These are phyloP conservation scores for Macroventuria anomochaeta DNA, from an alignment of 2,329 filamentous ascomycete genomes.

Conservation along the genomic window DNA sequence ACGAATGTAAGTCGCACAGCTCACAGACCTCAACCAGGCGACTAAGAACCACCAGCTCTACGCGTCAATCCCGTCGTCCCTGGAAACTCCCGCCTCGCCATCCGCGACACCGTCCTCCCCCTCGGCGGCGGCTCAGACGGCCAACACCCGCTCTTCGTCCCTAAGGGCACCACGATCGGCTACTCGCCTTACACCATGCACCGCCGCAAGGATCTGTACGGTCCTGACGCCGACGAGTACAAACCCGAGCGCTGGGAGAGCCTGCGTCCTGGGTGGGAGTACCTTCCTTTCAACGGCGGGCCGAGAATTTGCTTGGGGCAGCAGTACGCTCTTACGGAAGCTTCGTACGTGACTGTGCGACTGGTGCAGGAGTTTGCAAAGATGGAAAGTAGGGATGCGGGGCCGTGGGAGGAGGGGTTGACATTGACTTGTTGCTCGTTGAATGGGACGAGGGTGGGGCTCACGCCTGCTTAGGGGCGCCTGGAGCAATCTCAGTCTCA, in stretches of 20 bases:
- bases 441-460: constrained; percentile 41
- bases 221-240: constrained; percentile 57
- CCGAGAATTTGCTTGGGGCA: constrained; percentile 48
- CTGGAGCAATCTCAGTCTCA: too few species aligned
- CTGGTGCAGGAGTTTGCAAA: constrained; percentile 41
- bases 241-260: constrained; percentile 57
- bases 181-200: constrained; percentile 57
- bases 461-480: constrained; percentile 32
- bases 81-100: constrained; percentile 59
- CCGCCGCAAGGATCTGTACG: constrained; percentile 56
- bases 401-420: constrained; percentile 39
- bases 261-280: constrained; percentile 47
- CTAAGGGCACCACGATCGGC: constrained; percentile 54
- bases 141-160: constrained; percentile 57
- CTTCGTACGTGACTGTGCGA: constrained; percentile 43
- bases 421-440: constrained; percentile 37
- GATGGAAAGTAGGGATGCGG: constrained; percentile 40
- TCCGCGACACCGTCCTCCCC: constrained; percentile 59
- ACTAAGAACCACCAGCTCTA: constrained; percentile 47
- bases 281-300: constrained; percentile 50
- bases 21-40: too few species aligned
- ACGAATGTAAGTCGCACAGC: constrained; percentile 65
- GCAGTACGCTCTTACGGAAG: constrained; percentile 48
- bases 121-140: constrained; percentile 58
- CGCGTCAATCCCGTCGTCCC: constrained; percentile 64